Conservation (phyloP, 1,139 yeast genomes). For the Yamadazyma dushanensis region DNA sequence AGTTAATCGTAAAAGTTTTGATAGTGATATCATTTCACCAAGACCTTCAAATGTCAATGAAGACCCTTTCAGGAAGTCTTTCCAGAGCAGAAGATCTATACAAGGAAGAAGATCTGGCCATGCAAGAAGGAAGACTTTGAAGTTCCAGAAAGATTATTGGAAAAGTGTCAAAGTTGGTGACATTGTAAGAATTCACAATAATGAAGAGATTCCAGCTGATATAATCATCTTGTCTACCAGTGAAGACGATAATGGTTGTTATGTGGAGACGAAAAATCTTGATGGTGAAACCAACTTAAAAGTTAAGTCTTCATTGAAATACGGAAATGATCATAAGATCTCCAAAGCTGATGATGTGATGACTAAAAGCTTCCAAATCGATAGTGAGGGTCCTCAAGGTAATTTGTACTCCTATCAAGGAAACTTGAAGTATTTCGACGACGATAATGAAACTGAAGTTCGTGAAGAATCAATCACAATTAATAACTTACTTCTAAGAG, state of each 20-base stretch:
- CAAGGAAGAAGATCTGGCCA: conserved; percentile 7
- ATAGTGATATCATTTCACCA: conserved; percentile 27
- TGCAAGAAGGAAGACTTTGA: conserved; percentile 19
- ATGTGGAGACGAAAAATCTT: conserved; percentile 58
- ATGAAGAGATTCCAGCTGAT: conserved; percentile 63
- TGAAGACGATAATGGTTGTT: conserved; percentile 55
- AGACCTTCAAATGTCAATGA: conserved; percentile 15
- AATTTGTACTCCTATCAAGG: conserved; percentile 57
- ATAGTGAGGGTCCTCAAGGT: conserved; percentile 58
- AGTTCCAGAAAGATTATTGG: conserved; percentile 45
- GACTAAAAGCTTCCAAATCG: conserved; percentile 39
- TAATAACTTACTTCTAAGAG: conserved; percentile 51
- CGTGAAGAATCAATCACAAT: conserved; percentile 46
- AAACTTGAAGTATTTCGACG: conserved; percentile 40
- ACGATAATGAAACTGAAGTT: conserved; percentile 15
- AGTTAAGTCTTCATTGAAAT: conserved; percentile 50
- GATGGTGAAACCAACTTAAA: conserved; percentile 65
- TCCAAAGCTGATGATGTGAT: conserved; percentile 46
- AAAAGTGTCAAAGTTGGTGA: conserved; percentile 58
- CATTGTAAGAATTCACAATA: conserved; percentile 49
- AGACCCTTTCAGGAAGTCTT: conserved; percentile 30
- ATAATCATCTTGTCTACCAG: conserved; percentile 50
- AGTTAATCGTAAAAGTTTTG: conserved; percentile 32
- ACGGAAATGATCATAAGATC: conserved; percentile 35
- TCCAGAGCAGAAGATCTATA: conserved; percentile 18